These are phyloP conservation scores for Debaryomyces psychrophilus DNA, from an alignment of 1,139 yeast genomes.

Conservation along the genomic window DNA sequence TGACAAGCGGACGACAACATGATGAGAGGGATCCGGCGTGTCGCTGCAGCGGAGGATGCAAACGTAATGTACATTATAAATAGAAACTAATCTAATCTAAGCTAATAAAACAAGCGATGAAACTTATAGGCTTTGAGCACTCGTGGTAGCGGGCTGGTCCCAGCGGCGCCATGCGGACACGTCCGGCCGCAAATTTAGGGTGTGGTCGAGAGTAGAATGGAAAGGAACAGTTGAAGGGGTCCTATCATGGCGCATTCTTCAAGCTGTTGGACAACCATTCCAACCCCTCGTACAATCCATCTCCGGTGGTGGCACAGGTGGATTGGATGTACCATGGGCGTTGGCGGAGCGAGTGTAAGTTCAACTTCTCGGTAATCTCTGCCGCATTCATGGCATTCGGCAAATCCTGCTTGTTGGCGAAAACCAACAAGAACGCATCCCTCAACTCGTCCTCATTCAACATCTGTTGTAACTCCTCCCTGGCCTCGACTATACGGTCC, in stretches of 20 bases:
- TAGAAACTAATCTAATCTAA: slow-evolving; percentile 8
- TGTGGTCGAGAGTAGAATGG: background rate
- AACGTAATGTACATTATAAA: slow-evolving; percentile 7
- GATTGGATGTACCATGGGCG: slow-evolving; percentile 50
- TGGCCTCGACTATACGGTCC: slow-evolving; percentile 47
- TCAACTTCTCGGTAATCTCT: slow-evolving; percentile 47
- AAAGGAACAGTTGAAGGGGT: background rate
- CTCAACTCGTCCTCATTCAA: slow-evolving; percentile 47
- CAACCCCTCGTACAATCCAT: slow-evolving; percentile 47
- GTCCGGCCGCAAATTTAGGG: background rate
- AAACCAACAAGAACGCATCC: slow-evolving; percentile 45
- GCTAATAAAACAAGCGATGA: slow-evolving; percentile 7
- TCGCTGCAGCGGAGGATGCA: background rate
- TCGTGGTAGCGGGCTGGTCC: background rate
- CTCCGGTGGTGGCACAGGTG: slow-evolving; percentile 48
- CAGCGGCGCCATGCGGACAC: background rate
- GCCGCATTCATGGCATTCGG: slow-evolving; percentile 51
- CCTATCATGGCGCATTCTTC: slow-evolving; percentile 23
- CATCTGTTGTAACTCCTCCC: slow-evolving; percentile 49
- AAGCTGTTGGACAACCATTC: slow-evolving; percentile 47
- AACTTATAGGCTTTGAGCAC: background rate
- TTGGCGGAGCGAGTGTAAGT: slow-evolving; percentile 45
- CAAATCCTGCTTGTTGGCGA: slow-evolving; percentile 48
- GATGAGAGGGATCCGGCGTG: too few species aligned
- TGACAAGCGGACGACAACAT: background rate